Base-by-base conservation (phyloP, 306 rosid genomes). In the Cicer yamashitae region DNA sequence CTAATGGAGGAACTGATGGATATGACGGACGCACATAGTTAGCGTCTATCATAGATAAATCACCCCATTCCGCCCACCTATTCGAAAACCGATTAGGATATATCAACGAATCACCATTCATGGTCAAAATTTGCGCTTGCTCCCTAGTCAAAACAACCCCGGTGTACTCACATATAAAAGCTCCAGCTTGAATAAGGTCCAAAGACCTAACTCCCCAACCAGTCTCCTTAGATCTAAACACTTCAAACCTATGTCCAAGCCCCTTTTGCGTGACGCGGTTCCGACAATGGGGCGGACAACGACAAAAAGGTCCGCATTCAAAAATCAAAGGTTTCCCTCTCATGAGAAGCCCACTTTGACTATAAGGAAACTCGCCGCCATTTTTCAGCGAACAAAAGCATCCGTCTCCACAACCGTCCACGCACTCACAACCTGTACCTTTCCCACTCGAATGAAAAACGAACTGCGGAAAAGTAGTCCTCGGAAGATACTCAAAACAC, bases 201-300 rank as follows among this genome's bases (percentile, higher is more conserved):
- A 94, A 81, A n/a, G 99, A 89, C 85, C 98, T 89, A 81, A 94
- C 99, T 54, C 97, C 99, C 99, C 99, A 94, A 15, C 96, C 94
- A 34, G 97, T 89, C 84, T 92, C 91, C 82, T 77, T 81, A 3
- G 99, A 94, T 76, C 99, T 85, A 69, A 94, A 92, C 81, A 94
- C 96, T 73, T 92, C 99, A 73, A 94, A 48, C 77, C 86, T 87
- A 70, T 87, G 59, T 61, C 18, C 90, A 68, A 86, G 52, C 67
- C 99, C 97, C 57, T 86, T 85, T 53, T 94, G 99, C 0, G 96
- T 43, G 46, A 92, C 91, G 13, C 99, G 90, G 58, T 94, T 94
- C 46, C 88, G 86, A 69, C 99, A 94, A 13, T 80, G 59, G 1
- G 97, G 96, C 10, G 96, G 93, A 68, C 97, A 94, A 0, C 34